Evolutionary conservation across 306 rosid species (phyloP), one percentile per base, ranked within the genome.

Genomic region (Cucurbita argyrosperma): DNA sequence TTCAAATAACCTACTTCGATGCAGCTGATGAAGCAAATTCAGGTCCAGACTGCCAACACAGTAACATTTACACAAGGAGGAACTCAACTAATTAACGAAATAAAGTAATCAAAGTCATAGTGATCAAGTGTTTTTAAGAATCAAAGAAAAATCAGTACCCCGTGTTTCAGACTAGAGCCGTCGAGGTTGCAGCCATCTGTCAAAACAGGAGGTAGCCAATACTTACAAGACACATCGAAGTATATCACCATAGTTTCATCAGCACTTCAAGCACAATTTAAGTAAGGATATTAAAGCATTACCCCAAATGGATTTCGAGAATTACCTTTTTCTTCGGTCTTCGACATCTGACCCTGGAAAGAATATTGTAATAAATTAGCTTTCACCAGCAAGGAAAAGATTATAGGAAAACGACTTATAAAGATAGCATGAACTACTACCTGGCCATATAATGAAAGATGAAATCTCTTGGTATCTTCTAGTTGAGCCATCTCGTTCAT

Each of bases 401-500:
- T 21, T 10, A 54, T 18, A 35, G 65, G 62, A 77, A n/a, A 40
- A 80, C 65, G 72, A 72, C 54, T 69, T 62, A 60, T 11, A 55
- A 47, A 61, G 51, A 82, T 71, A 81, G 78, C 72, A 26, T 47
- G 73, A 26, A 59, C 61, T 65, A 84, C 79, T 81, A 94, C 98
- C 98, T 90, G 83, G 72, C 85, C 95, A 68, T 94, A 86, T 77
- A 94, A 84, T 79, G 95, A 88, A 81, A 84, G 80, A 82, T 90
- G 98, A 79, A 94, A 90, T 43, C 77, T 89, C 81, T 75, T 94
- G 49, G 97, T 80, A 65, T 90, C 97, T 84, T 90, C 95, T 86
- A 94, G 85, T 63, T 84, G 96, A 78, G 85, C 81, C 91, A 94
- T 94, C 87, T 94, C 98, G 62, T 87, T 72, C 69, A 85, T 74